Evolutionary conservation across 257 asterid genomes (phyloP), one percentile per base, ranked within the genome.

Genomic region (Gardenia jasminoides): DNA sequence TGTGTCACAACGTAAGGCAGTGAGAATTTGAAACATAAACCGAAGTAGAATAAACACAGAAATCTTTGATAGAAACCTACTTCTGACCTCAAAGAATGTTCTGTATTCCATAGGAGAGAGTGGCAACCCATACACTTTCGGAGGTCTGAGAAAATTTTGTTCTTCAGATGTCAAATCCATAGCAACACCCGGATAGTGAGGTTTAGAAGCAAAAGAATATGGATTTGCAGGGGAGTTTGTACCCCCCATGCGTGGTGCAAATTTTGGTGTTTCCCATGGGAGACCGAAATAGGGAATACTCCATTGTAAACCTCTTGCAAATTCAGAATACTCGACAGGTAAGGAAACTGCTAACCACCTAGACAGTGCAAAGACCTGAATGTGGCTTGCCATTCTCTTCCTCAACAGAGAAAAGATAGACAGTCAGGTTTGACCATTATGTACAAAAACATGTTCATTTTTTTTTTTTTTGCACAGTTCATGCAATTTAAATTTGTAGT

Each of bases 381-480:
- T 82, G 83, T 95, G 99, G 80, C 93, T 83, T 28, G 92, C 96
- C 58, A 91, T 81, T 92, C 99, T 92, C 98, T 95, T 94, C 80
- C 64, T 72, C 79, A 73, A 77, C 16, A 85, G 82, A 62, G 76
- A 74, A 79, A 50, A 16, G 24, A 69, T 59, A 56, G 52, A 22
- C 10, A 67, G 33, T 76, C 76, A 79, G 70, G 65, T 50, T 65
- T 65, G 41, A 30, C 10, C 70, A 65, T 65, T 65, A 26, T 22
- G 7, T 2, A 22, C 1, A 8, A 30, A 65, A 65, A 65, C 22
- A 65, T 30, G 20, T 13, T 22, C 13, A 30, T 15, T 7, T 22
- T 4, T 12, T 10, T 15, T 7, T 22, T 4, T 12, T 10, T 28
- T 30, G 13, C 54, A 48, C 54, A 48, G 3, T 48, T 12, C 54